Evolutionary conservation across 306 rosid genomes (phyloP), one percentile per base, ranked within the genome.

Genomic region (Biancaea sappan): DNA sequence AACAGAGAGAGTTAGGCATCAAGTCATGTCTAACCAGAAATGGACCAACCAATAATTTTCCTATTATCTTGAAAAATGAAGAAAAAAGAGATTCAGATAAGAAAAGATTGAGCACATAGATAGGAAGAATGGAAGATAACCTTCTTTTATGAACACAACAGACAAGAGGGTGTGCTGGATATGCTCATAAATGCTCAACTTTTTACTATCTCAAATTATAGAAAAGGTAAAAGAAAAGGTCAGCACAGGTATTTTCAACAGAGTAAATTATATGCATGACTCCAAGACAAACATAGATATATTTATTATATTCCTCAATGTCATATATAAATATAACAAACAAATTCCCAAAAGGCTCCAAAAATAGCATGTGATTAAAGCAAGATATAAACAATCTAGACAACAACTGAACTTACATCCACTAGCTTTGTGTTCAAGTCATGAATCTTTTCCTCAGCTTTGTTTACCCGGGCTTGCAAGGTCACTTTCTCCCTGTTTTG

Each of bases 391-490:
- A 40, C 54, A 63, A 46, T 58, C 66, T 22, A 44, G 57, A 64
- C 52, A 78, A 73, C 35, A 38, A 73, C 71, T 43, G 15, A 79
- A 77, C 93, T 83, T 79, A 90, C 99, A 58, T 81, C 81, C 63
- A 79, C 88, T 57, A 92, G 70, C 80, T 87, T 88, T 50, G 78
- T 87, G 82, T 85, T 71, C 90, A 90, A 80, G 71, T 82, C 86
- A 18, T 68, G 38, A 47, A 81, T 75, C 80, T 86, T 87, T 77
- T 76, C 84, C 81, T 90, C 88, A 34, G 88, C 88, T 53, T 82
- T 85, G 64, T 78, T 83, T 52, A 86, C 79, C 44, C 82, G 84
- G 63, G 91, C 54, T 84, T 80, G 92, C 93, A 89, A 90, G 69
- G 78, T 82, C 63, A 41, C 76, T 77, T 87, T 92, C 82, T 90